These are phyloP conservation scores for Zea luxurians DNA, from an alignment of 176 grass and related monocot species.

Conservation along the genomic window DNA sequence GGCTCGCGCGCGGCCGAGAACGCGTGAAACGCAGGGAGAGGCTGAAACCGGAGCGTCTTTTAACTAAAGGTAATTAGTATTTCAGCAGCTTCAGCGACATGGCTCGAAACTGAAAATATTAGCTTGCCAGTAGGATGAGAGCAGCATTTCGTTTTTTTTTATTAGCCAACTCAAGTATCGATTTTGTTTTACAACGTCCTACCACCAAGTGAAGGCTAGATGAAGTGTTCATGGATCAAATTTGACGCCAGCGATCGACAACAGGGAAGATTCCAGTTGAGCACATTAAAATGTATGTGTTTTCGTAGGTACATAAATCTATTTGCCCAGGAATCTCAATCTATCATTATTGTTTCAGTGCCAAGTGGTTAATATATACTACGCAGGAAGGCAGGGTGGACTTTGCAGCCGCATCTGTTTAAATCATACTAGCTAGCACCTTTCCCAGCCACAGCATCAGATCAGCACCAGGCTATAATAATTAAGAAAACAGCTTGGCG, in stretches of 20 bases:
- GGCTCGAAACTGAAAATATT: no score
- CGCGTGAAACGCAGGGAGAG: no score
- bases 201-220: not conserved
- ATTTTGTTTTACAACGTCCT: not conserved
- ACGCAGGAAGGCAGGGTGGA: constrained; percentile 26
- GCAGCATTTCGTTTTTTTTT: not conserved
- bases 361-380: not conserved
- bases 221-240: constrained; percentile 7
- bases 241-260: not conserved
- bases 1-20: no score
- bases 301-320: not conserved
- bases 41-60: no score
- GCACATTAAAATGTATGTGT: constrained; percentile 1
- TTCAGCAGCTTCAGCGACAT: no score
- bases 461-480: not conserved
- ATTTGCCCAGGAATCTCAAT: constrained; percentile 26
- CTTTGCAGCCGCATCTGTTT: constrained; percentile 7
- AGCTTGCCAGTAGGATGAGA: no score
- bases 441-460: constrained; percentile 9
- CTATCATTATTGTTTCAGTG: not conserved
- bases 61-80: no score
- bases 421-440: not conserved
- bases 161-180: not conserved
- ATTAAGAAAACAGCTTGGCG: not conserved
- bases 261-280: not conserved